Evolutionary conservation across 2,329 filamentous ascomycete genomes (phyloP).

Genomic region (Pseudogymnoascus verrucosus): DNA sequence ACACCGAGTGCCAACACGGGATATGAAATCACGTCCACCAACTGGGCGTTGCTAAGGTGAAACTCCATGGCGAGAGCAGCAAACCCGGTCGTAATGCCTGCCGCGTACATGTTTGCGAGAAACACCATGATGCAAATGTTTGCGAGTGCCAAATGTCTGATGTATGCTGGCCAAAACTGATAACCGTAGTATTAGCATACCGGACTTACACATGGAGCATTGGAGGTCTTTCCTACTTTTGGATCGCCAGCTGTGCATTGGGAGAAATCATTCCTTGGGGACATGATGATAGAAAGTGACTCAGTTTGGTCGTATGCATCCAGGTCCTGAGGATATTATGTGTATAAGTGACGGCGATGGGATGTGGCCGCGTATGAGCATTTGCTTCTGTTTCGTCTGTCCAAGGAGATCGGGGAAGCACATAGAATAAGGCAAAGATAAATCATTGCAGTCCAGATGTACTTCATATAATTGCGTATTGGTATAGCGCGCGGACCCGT

Average conservation of each 20-base stretch:
- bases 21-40: conserved; percentile 17
- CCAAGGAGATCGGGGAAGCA: background rate
- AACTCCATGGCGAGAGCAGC: conserved; percentile 16
- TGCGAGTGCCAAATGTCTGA: conserved; percentile 15
- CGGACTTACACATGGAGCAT: background rate
- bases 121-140: conserved; percentile 19
- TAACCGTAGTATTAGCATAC: background rate
- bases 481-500: background rate
- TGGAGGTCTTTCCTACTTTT: conserved; percentile 11
- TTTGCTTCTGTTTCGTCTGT: background rate
- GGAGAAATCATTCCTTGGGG: background rate
- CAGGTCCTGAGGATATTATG: background rate
- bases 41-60: conserved; percentile 12
- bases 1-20: conserved; percentile 19
- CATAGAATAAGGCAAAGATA: background rate
- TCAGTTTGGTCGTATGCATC: background rate
- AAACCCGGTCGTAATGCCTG: conserved; percentile 18
- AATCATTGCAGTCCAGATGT: background rate
- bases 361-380: background rate
- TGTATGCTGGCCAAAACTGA: conserved; percentile 18
- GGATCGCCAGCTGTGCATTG: conserved; percentile 15
- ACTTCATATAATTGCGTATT: background rate
- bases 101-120: conserved; percentile 14
- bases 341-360: background rate
- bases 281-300: background rate